These are phyloP conservation scores for Skeletonema marinoi DNA, from an alignment of 108 stramenopile species.

Conservation along the genomic window DNA sequence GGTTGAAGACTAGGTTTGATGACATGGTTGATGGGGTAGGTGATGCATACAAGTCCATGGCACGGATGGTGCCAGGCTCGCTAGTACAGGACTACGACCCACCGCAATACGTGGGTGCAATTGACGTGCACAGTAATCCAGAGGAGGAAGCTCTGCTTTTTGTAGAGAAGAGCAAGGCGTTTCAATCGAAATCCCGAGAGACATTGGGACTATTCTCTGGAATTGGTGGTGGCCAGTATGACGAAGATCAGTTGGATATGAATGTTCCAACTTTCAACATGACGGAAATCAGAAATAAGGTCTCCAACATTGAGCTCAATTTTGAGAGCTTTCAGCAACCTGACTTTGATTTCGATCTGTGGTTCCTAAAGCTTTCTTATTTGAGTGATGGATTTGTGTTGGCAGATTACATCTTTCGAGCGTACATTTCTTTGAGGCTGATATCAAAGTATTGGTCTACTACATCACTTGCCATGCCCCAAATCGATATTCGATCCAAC, in stretches of 20 bases:
- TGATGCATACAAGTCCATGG: constrained; percentile 8
- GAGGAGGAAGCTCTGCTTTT: constrained; percentile 38
- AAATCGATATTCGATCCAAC: constrained; percentile 42
- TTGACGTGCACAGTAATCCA: constrained; percentile 1
- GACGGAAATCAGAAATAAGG: constrained; percentile 45
- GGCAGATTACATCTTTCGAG: constrained; percentile 38
- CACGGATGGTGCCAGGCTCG: constrained; percentile 12
- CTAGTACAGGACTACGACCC: constrained; percentile 45
- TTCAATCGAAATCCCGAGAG: constrained; percentile 30
- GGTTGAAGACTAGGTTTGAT: constrained; percentile 13
- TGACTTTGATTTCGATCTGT: constrained; percentile 44
- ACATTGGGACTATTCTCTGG: constrained; percentile 46
- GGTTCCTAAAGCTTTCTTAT: constrained; percentile 34
- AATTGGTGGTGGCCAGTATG: constrained; percentile 31
- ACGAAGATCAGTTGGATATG: constrained; percentile 19
- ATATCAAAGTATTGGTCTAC: constrained; percentile 49
- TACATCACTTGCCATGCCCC: constrained; percentile 40
- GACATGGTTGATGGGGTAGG: constrained; percentile 22
- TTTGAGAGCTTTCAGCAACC: constrained; percentile 42
- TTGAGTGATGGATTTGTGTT: constrained; percentile 40
- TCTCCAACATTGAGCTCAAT: constrained; percentile 32
- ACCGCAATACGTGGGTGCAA: constrained; percentile 28
- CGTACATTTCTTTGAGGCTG: constrained; percentile 36
- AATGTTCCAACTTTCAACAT: constrained; percentile 43
- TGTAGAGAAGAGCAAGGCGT: constrained; percentile 33